Evolutionary conservation across 1,139 yeast species (phyloP), one percentile per base, ranked within the genome.

Genomic region (Kurtzmaniella quercitrusa): DNA sequence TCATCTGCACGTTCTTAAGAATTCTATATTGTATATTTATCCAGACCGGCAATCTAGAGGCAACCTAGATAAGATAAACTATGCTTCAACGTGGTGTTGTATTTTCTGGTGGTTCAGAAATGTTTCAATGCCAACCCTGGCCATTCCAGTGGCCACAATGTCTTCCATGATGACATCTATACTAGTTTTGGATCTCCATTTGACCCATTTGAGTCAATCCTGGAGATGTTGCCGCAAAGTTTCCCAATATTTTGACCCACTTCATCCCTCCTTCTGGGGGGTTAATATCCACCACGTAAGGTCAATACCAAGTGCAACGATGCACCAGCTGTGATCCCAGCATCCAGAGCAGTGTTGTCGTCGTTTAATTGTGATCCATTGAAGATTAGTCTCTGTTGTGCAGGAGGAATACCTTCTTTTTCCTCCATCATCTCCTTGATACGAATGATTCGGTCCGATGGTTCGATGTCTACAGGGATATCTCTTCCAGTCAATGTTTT

Each of bases 381-480:
- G 66, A 81, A 90, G 58, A 93, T 85, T 52, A 93, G 78, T 54
- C 96, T 77, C 63, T 93, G 98, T 65, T 93, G 98, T 27, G 89
- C 82, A 17, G 98, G 98, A 3, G 98, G 97, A 47, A 93, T 93
- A 3, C 98, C 98, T 63, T 93, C 98, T 59, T 90, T 88, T 59
- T 93, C 97, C 64, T 93, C 98, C 72, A 93, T 82, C 64, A 87
- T 79, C 63, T 93, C 98, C 66, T 93, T 93, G 67, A 93, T 82
- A 43, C 88, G 80, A 52, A 83, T 79, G 48, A 91, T 84, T 59
- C 76, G 81, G 58, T 89, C 95, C 9, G 77, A 63, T 41, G 89
- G 82, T 55, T 86, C 93, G 41, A 89, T 80, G 53, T 85, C 91
- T 46, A 89, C 81, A 48, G 87, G 81, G 59, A 88, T 88, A 79